phyloP scores from a whole-genome alignment of 2,329 filamentous ascomycete genomes.

The Metarhizium guizhouense region DNA sequence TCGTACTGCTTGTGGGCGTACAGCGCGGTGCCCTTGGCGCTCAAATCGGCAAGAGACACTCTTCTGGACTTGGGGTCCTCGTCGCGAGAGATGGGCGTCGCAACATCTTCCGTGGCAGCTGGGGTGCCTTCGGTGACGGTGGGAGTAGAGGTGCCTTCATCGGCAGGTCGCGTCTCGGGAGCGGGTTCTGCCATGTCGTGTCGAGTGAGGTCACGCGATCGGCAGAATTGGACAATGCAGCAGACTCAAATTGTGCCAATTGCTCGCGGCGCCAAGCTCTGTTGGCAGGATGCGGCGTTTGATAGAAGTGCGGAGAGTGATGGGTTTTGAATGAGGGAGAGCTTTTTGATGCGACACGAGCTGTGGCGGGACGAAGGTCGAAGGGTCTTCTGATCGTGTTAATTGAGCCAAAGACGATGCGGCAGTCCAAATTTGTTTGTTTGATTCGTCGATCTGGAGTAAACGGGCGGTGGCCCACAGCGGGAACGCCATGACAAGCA shows the following conservation, averaged over 20 bases:
- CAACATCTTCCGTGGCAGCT: slow-evolving; percentile 8
- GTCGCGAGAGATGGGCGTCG: slow-evolving; percentile 22
- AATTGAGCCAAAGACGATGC: not conserved
- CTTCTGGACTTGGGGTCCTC: slow-evolving; percentile 42
- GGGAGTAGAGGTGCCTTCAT: slow-evolving; percentile 6
- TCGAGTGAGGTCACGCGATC: not conserved
- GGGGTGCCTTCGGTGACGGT: slow-evolving; percentile 8
- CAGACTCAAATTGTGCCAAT: not conserved
- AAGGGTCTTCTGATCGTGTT: not conserved
- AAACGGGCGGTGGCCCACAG: not conserved
- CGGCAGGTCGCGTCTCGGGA: slow-evolving; percentile 12
- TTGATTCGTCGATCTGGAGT: slow-evolving; percentile 1
- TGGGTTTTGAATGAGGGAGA: not conserved
- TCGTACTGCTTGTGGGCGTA: slow-evolving; percentile 87
- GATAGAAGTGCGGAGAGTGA: not conserved
- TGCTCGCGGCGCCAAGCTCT: not conserved
- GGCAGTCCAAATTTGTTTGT: not conserved
- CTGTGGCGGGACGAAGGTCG: too few species aligned
- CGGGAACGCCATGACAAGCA: not conserved
- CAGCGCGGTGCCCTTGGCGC: slow-evolving; percentile 70
- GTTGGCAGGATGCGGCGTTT: not conserved
- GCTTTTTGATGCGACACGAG: not conserved
- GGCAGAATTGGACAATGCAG: not conserved
- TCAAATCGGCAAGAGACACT: slow-evolving; percentile 67
- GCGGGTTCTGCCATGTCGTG: slow-evolving; percentile 14